Evolutionary conservation across 1,284 basidiomycete genomes (phyloP), one percentile per base, ranked within the genome.

Genomic region (Ceratobasidium sp.): DNA sequence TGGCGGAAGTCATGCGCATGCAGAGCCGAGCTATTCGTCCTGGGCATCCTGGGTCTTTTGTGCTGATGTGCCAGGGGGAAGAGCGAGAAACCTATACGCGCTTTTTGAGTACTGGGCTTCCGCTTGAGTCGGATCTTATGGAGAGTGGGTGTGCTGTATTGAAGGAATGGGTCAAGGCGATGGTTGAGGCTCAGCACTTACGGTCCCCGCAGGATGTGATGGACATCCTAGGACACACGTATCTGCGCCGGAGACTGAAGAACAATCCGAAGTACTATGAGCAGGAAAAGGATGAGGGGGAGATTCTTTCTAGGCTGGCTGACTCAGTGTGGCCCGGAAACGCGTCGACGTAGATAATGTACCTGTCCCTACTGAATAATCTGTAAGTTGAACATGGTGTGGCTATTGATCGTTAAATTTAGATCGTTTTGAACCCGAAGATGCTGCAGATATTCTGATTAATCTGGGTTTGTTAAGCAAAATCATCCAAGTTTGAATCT

Each of bases 181-280:
- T 84, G 79, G 82, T 84, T 76, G 81, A 78, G 75, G 82, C 82
- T 22, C 83, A 84, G 2, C 78, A 80, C 14, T 84, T 90, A 77
- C 78, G 84, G 53, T 82, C 86, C 60, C 90, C 88, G 79, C 89
- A 95, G 79, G 90, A 95, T 78, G 83, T 90, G 53, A 86, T 96
- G 76, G 93, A 97, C 79, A 83, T 87, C 6, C 82, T 98, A 47
- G 91, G 92, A 1, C 95, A 92, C 83, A 96, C 96, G 8, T 96
- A 93, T 83, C 86, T 98, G 41, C 87, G 89, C 7, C 86, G 87
- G 63, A 88, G 97, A 76, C 82, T 95, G 66, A 85, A 84, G 73
- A 89, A 86, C 77, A 99, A 99, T 82, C 96, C 97, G 14, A 88
- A 89, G 0, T 99, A 93, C 84, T 99, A 99, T 81, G 92, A 90